Base-by-base conservation (phyloP, 768 basidiomycete genomes). In the Mycena haematopus region DNA sequence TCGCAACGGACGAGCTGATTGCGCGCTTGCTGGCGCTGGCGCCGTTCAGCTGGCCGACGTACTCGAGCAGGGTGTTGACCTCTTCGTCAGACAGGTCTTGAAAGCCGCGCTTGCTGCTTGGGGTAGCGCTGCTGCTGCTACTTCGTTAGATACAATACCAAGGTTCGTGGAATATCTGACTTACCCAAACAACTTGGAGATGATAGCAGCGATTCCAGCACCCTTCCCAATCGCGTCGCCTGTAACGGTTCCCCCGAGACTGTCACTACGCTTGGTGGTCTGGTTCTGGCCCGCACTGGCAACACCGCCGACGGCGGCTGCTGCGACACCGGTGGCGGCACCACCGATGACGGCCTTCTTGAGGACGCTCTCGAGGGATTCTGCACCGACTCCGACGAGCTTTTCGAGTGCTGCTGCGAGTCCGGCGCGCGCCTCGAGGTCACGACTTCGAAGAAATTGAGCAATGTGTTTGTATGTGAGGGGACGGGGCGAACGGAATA, bases 361-460 rank as follows among this genome's bases (percentile, higher is more conserved):
- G 7, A 63, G 25, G 9, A 63, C 62, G 27, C 52, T 58, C 45
- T 55, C 57, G 6, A 63, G 56, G 40, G 52, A 40, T 11, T 58
- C 62, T n/a, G 24, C 62, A 27, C 62, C 62, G 15, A 31, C 62
- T 3, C 62, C 62, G 25, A 63, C 33, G 24, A 63, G 62, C 46
- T 55, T 59, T 6, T 22, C 46, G 33, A 2, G 0, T n/a, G n/a
- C n/a, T n/a, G n/a, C n/a, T n/a, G n/a, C n/a, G n/a, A n/a, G n/a
- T n/a, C n/a, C n/a, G n/a, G 46, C 46, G 27, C 62, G 62, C n/a
- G 57, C 57, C 24, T 63, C n/a, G n/a, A n/a, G n/a, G n/a, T 63
- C 62, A 38, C 58, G 57, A 27, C 51, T 52, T n/a, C 57, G 31
- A 31, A 11, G 15, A n/a, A n/a, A n/a, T n/a, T n/a, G 22, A 21